Base-by-base conservation (phyloP, 2,329 filamentous ascomycete species). In the Xylariaceae sp. region DNA sequence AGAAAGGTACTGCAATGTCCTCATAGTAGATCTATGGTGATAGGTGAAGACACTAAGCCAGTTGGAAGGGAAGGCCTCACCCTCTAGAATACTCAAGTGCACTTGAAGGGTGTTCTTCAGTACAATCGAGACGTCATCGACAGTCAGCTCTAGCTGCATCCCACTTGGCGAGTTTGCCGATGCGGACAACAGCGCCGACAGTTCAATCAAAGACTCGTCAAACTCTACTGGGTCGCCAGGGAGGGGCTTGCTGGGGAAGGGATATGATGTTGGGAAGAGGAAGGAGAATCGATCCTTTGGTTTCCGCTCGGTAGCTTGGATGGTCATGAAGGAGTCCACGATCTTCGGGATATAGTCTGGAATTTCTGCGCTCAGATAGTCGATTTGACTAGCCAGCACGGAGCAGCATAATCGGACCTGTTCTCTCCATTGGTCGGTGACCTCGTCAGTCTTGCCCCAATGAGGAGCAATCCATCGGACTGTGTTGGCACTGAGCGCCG, bases 1-100 rank as follows among this genome's bases (percentile, higher is more conserved):
- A 7, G 88, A 88, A 7, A 97, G 78, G 67, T 94, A 91, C 69
- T 96, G 89, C 39, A 99, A 77, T 6, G 88, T 90, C 58, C 86
- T 86, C 82, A 97, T 90, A 1, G 90, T 90, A 15, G 92, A 93
- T 70, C 91, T 91, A 76, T 96, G 91, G 69, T 96, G 90, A 74
- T 90, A 94, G 47, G 97, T 94, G 69, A 95, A 89, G 57, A 96
- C 84, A 72, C 92, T 97, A 50, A 99, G 79, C 95, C 94, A 99
- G 60, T 84, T 86, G 15, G 84, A 78, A 0, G 95, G 94, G 74
- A 96, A 97, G 0, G 94, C 91, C 69, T 95, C 90, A 66, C 92
- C 92, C 59, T 88, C 85, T 9, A 99, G 78, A 56, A 99, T 91
- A 64, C 92, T 97, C 74, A 92, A 90, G 69, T 96, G 88, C 6